Conservation (phyloP, 75 land plant genomes). For the Gnetum montanum region DNA sequence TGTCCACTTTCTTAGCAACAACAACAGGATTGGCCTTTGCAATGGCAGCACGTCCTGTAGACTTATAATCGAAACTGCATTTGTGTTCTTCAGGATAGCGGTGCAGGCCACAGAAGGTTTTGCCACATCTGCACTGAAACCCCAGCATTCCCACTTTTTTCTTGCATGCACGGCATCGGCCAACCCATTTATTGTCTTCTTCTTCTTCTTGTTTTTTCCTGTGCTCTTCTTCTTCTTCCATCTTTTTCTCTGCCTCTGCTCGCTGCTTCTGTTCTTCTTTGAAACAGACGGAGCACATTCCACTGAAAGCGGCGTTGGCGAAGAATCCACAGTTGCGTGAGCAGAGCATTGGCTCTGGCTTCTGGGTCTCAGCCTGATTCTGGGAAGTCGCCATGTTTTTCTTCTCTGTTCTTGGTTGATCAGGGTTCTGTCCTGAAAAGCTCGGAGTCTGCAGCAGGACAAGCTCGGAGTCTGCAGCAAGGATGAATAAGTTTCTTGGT, state of each 20-base stretch:
- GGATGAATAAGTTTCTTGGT: too few relatives aligned
- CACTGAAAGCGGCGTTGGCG: conserved; percentile 22
- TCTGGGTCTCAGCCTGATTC: too few relatives aligned
- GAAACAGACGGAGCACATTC: conserved; percentile 28
- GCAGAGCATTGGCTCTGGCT: conserved; percentile 30
- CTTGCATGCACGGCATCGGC: conserved; percentile 27
- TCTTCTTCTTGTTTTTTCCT: too few relatives aligned
- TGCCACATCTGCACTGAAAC: conserved; percentile 33
- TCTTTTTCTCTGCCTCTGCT: not conserved
- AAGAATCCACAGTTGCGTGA: conserved; percentile 27
- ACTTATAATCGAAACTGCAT: conserved; percentile 30
- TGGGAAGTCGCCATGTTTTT: too few relatives aligned
- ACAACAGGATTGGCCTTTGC: conserved; percentile 39
- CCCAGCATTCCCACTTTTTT: conserved; percentile 29
- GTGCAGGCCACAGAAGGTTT: conserved; percentile 21
- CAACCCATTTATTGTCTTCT: too few relatives aligned
- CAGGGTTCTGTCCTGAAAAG: too few relatives aligned
- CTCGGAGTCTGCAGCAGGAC: too few relatives aligned
- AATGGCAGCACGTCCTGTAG: conserved; percentile 27
- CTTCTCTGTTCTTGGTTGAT: too few relatives aligned
- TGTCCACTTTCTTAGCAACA: too few relatives aligned
- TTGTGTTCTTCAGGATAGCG: conserved; percentile 28
- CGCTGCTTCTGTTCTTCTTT: conserved; percentile 14
- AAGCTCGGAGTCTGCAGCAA: too few relatives aligned
- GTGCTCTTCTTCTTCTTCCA: too few relatives aligned